Evolutionary conservation across 176 grass and related monocot genomes (phyloP).

Genomic region (Lolium multiflorum): DNA sequence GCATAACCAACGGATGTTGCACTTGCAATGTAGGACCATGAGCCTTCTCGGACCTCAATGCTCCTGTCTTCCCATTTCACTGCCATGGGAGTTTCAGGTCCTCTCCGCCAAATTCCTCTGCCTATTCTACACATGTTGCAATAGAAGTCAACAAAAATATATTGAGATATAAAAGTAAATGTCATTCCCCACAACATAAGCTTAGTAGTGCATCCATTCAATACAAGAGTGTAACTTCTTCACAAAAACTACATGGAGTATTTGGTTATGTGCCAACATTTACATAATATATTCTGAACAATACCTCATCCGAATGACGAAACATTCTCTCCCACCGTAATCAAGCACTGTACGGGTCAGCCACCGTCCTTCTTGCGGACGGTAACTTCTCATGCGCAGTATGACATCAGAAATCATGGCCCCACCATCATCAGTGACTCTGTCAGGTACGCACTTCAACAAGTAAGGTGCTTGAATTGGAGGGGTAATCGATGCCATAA

Average conservation of each 20-base stretch:
- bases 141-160: slow-evolving; percentile 34
- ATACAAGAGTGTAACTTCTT: slow-evolving; percentile 22
- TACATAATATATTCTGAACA: slow-evolving; percentile 32
- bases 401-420: slow-evolving; percentile 97
- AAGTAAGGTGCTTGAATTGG: slow-evolving; percentile 88
- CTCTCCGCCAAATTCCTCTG: slow-evolving; percentile 92
- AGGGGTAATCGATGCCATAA: slow-evolving; percentile 74
- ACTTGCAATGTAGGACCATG: slow-evolving; percentile 86
- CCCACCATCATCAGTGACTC: slow-evolving; percentile 88
- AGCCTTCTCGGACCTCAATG: slow-evolving; percentile 87
- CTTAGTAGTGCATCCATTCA: neutral
- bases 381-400: slow-evolving; percentile 74
- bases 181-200: neutral
- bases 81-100: slow-evolving; percentile 80
- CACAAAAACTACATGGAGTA: neutral
- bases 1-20: slow-evolving; percentile 79
- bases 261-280: slow-evolving; percentile 15
- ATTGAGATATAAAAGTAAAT: slow-evolving; percentile 24
- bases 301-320: slow-evolving; percentile 83
- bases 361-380: slow-evolving; percentile 90
- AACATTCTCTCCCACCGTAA: slow-evolving; percentile 84
- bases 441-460: slow-evolving; percentile 90
- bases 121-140: slow-evolving; percentile 80
- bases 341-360: slow-evolving; percentile 88
- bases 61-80: slow-evolving; percentile 87